phyloP scores from a whole-genome alignment of 441 rosid species.

The Breynia disticha region DNA sequence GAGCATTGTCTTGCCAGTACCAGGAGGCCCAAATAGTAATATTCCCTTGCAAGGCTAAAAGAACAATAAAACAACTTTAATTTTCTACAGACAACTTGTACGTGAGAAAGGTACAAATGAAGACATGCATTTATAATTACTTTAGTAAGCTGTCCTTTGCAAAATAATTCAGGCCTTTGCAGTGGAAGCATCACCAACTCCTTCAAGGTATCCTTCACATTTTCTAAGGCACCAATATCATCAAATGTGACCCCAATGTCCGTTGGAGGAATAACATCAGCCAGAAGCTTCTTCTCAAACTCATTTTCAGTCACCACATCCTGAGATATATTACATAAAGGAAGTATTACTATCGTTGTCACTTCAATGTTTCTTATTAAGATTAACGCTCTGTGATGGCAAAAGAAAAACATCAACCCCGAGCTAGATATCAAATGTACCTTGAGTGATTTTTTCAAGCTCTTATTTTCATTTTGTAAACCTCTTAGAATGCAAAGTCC shows the following conservation, averaged over 20 bases:
- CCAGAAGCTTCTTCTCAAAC: slow-evolving; percentile 91
- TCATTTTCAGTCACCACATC: slow-evolving; percentile 97
- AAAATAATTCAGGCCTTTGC: slow-evolving; percentile 92
- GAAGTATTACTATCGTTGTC: too few species aligned
- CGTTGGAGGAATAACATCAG: slow-evolving; percentile 92
- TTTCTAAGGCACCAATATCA: slow-evolving; percentile 95
- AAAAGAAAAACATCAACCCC: slow-evolving; percentile 6
- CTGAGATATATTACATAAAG: slow-evolving; percentile 24
- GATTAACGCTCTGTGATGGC: too few species aligned
- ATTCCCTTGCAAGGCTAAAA: slow-evolving; percentile 92
- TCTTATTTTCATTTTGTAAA: slow-evolving; percentile 73
- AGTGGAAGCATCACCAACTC: slow-evolving; percentile 99
- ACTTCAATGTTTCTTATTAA: not conserved
- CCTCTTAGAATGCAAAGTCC: slow-evolving; percentile 75
- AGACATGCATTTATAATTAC: slow-evolving; percentile 21
- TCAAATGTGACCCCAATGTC: slow-evolving; percentile 95
- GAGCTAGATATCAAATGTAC: slow-evolving; percentile 26
- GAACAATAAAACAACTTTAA: slow-evolving; percentile 8
- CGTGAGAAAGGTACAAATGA: not conserved
- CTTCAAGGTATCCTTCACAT: slow-evolving; percentile 95
- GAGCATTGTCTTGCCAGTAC: slow-evolving; percentile 99
- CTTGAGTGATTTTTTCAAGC: slow-evolving; percentile 86
- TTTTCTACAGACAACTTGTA: not conserved
- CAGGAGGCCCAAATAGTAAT: slow-evolving; percentile 97
- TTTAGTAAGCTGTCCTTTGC: slow-evolving; percentile 97